A percentile compares a stretch with the other conserved stretches of the same genome.
Evolutionary conservation across 2,329 filamentous ascomycete species (phyloP).

Genomic region (Fonsecaea pedrosoi): DNA sequence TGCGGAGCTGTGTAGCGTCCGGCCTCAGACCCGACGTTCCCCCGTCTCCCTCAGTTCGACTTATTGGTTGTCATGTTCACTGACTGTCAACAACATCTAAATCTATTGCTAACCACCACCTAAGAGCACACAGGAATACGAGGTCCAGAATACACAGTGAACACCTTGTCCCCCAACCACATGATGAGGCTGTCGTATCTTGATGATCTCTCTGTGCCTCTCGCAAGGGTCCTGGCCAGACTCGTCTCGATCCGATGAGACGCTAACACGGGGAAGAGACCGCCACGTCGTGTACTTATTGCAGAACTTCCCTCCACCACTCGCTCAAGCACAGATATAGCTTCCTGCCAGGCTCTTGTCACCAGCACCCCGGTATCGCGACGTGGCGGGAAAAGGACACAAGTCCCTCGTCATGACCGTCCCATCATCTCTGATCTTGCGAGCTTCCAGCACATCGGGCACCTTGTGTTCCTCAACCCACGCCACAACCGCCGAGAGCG

Average conservation of each 20-base stretch:
- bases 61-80: too few species aligned
- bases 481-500: slow-evolving; percentile 10
- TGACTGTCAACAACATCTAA: too few species aligned
- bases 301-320: neutral
- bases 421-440: neutral
- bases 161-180: too few species aligned
- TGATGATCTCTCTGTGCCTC: too few species aligned
- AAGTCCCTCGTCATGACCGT: slow-evolving; percentile 8
- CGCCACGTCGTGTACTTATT: neutral
- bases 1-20: too few species aligned
- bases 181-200: too few species aligned
- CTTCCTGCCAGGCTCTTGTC: neutral
- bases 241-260: neutral
- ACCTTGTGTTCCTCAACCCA: slow-evolving; percentile 8
- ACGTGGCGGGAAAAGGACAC: slow-evolving; percentile 6
- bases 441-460: slow-evolving; percentile 9
- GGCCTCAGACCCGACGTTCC: neutral
- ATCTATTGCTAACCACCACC: too few species aligned
- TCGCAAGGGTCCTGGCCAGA: too few species aligned
- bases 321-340: slow-evolving; percentile 8
- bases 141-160: too few species aligned
- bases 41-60: neutral
- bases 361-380: neutral
- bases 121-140: too few species aligned
- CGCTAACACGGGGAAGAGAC: slow-evolving; percentile 8